A percentile compares a stretch with the other conserved stretches of the same genome.
phyloP scores from a whole-genome alignment of 345 rosid species.

The Stellera chamaejasme region DNA sequence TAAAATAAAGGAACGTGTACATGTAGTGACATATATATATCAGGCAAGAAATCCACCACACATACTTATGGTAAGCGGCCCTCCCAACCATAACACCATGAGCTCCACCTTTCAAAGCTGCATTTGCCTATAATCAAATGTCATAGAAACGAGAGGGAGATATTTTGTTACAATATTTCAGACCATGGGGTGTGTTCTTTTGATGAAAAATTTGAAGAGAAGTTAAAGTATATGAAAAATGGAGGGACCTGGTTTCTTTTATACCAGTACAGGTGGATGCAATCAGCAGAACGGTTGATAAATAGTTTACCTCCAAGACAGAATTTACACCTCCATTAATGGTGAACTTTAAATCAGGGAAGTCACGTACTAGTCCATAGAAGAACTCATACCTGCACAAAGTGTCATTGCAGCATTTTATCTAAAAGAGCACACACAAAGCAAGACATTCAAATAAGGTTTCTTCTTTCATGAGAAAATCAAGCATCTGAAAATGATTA shows the following conservation, averaged over 20 bases:
- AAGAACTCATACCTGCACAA: conserved; percentile 81
- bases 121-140: conserved; percentile 51
- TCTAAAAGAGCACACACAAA: too few relatives aligned
- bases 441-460: too few relatives aligned
- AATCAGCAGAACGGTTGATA: conserved; percentile 1
- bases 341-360: conserved; percentile 82
- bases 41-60: conserved; percentile 9
- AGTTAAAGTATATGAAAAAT: too few relatives aligned
- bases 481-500: conserved; percentile 21
- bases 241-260: background rate
- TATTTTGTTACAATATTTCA: background rate
- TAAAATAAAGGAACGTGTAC: too few relatives aligned
- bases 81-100: conserved; percentile 97
- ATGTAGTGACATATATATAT: background rate
- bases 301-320: conserved; percentile 62
- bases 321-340: conserved; percentile 93
- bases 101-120: conserved; percentile 75
- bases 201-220: too few relatives aligned
- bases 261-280: background rate
- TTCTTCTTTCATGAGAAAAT: too few relatives aligned
- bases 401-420: background rate
- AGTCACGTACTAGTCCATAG: conserved; percentile 88
- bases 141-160: background rate
- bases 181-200: background rate
- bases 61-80: conserved; percentile 84